Evolutionary conservation across 352 stramenopile species (phyloP), one percentile per base, ranked within the genome.

Genomic region (Phytopythium sindhum): DNA sequence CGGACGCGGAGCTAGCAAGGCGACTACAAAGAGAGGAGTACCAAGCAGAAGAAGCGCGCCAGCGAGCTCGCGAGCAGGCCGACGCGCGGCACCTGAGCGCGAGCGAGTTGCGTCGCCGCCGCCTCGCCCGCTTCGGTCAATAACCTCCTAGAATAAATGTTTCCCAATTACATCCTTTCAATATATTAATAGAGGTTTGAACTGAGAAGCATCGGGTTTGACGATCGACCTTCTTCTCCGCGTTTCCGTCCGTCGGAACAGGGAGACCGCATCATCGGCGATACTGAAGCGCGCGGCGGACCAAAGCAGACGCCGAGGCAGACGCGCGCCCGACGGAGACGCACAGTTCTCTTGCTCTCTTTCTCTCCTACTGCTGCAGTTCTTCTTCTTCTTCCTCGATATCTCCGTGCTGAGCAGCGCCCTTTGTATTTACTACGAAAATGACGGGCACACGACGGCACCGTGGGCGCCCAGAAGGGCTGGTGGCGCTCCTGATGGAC

Each of bases 401-500:
- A n/a, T n/a, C n/a, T n/a, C n/a, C n/a, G n/a, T n/a, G n/a, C n/a
- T n/a, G n/a, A n/a, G 2, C 10, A 17, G 44, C 9, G 10, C 10
- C 2, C 39, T 45, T 45, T 14, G 33, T 39, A 39, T 14, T 10
- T 24, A n/a, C 21, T 10, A 50, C 42, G 29, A 57, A 7, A 26
- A 57, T 53, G 47, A 33, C 14, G 9, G 24, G 23, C 4, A n/a
- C 33, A 19, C 41, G 47, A 15, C 24, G 29, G 23, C 44, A 48
- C 45, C 31, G 23, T 14, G 29, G 9, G 28, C 44, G 42, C 8
- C n/a, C 19, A 17, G 42, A 26, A n/a, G 59, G 69, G 17, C 55
- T 70, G n/a, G 70, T 69, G 58, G 59, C 67, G 23, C 53, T 73
- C 31, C 42, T 84, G 15, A 59, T 75, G 48, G 65, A 81, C 24